Evolutionary conservation across 1,284 basidiomycete genomes (phyloP), one percentile per base, ranked within the genome.

Genomic region (Pseudozyma sp.): DNA sequence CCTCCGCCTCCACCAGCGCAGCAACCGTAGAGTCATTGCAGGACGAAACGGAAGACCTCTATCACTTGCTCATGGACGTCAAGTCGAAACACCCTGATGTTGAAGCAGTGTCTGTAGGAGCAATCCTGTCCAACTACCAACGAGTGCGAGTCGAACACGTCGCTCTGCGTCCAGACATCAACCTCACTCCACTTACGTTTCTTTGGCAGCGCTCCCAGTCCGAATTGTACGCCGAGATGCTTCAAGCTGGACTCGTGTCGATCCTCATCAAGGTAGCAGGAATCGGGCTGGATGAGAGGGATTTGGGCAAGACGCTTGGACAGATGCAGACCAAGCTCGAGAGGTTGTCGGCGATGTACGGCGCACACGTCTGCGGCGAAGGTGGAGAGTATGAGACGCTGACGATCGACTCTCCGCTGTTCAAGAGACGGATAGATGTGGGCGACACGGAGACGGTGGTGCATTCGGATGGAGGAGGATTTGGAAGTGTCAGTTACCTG

Each of bases 331-430:
- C 89, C 0, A 92, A 89, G 9, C 86, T 99, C 11, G 80, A 87
- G 6, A 90, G 89, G 68, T 87, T 99, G 72, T 92, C 95, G 83
- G 80, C 86, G 5, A 85, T 90, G 45, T 99, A 96, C 80, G 94
- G 94, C 0, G 91, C 92, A 0, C 97, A 99, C 84, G 89, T 97
- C 1, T 97, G 95, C 70, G 97, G 97, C 5, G 97, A 99, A 86
- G 97, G 97, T 3, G 97, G 97, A 2, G 97, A 99, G 86, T 99
- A 98, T 84, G 97, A 99, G 85, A 94, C 92, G 0, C 86, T 98
- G 59, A 97, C 96, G 1, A 86, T 96, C 19, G 93, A 98, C 78
- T 92, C 91, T 66, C 93, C 95, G 0, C 81, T 97, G 19, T 99
- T 97, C 88, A 92, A 92, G 75, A 87, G 88, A 49, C 87, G 89